phyloP scores from a whole-genome alignment of 2,329 filamentous ascomycete genomes.

The Tolypocladium album region DNA sequence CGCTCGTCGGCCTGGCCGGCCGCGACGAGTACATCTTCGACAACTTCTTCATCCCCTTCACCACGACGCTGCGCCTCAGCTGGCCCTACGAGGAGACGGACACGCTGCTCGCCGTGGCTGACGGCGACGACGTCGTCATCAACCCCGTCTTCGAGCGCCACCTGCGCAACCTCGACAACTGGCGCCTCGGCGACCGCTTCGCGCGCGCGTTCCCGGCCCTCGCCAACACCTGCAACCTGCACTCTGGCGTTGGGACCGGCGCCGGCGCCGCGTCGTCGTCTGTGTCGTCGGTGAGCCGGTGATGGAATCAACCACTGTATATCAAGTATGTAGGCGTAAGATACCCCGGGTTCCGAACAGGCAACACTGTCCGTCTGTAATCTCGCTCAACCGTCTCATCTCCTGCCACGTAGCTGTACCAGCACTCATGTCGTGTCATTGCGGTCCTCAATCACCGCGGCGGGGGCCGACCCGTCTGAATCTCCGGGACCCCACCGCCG shows the following conservation, averaged over 20 bases:
- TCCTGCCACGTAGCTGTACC: not conserved
- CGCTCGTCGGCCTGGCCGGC: conserved; percentile 41
- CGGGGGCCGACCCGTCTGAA: not conserved
- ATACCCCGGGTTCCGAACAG: not conserved
- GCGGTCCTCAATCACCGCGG: not conserved
- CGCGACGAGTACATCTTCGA: conserved; percentile 53
- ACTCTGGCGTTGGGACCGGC: not conserved
- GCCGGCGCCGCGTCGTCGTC: not conserved
- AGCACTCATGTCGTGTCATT: not conserved
- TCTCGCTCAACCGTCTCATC: not conserved
- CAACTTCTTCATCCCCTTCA: conserved; percentile 76
- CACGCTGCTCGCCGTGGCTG: conserved; percentile 42
- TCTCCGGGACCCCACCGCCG: not conserved
- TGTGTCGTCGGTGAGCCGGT: not conserved
- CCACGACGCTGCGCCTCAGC: conserved; percentile 63
- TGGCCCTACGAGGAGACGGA: conserved; percentile 75
- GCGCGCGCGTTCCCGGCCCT: conserved; percentile 48
- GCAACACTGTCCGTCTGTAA: not conserved
- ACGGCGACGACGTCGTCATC: conserved; percentile 54
- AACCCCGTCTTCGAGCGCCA: conserved; percentile 84
- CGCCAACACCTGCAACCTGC: conserved; percentile 17
- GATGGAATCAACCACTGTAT: not conserved
- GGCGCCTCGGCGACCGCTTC: conserved; percentile 66
- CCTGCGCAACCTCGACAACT: conserved; percentile 64
- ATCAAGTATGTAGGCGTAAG: not conserved